Base-by-base conservation (phyloP, 345 rosid species). In the Lumnitzera racemosa region DNA sequence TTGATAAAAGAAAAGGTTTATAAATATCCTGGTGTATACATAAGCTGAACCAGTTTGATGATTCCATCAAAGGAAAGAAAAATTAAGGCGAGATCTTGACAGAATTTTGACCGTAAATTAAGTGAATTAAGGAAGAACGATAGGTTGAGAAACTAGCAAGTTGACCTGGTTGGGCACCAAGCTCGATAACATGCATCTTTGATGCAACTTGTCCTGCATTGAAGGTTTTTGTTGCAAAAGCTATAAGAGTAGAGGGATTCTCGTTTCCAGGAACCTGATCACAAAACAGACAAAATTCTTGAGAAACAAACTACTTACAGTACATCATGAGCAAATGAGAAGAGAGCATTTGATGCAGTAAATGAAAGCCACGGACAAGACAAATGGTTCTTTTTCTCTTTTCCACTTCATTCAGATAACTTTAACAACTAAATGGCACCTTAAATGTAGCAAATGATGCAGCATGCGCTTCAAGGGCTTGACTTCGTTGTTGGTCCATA, bases 401-500 rank as follows among this genome's bases (percentile, higher is more conserved):
- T 95, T 75, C 91, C 87, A 46, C 91, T 91, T 76, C 87, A 9
- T 36, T 36, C 7, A 36, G 43, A 36, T 36, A 36, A 36, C 36
- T 29, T 29, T 29, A 6, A 9, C 43, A 36, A 5, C 11, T 36
- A 36, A 36, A 36, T 9, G 68, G 24, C 55, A 90, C 99, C 80
- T 86, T 94, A 62, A 83, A 83, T 61, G 83, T 87, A 17, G 97
- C 97, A 76, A 90, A 94, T 61, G 99, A 78, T 2, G 99, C 99
- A 71, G 99, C 97, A 83, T 95, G 99, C 47, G 97, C 99, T 75
- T 95, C 99, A 69, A 95, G 92, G 55, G 92, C 91, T 82, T 95
- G 99, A 79, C 96, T 95, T 25, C 96, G 96, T 80, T 95, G 94
- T 76, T 89, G 96, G 55, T 91, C 96, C 61, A 89, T 85, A 41